phyloP scores from a whole-genome alignment of 139 green algal genomes.

The Chlorella vulgaris region DNA sequence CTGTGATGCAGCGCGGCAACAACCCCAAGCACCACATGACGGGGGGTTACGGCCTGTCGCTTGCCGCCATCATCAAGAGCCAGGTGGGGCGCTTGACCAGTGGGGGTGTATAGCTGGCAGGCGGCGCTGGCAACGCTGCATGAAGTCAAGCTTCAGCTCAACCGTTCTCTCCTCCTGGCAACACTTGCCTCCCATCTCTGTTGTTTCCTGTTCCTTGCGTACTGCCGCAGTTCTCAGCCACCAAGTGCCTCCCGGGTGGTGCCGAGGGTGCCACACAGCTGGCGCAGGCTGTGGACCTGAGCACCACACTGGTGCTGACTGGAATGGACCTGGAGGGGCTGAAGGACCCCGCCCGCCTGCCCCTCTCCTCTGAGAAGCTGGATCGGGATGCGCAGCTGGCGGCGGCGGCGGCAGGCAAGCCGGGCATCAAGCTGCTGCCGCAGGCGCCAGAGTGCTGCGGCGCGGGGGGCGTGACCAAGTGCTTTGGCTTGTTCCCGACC shows the following conservation, averaged over 20 bases:
- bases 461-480: no score
- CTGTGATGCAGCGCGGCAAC: background rate
- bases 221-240: background rate
- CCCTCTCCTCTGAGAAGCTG: background rate
- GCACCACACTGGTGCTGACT: background rate
- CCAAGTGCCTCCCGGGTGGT: background rate
- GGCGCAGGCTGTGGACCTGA: background rate
- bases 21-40: constrained; percentile 4
- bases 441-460: no score
- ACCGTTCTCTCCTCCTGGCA: no score
- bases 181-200: background rate
- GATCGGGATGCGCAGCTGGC: background rate
- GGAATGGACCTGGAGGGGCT: background rate
- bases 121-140: no score
- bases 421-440: no score
- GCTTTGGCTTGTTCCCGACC: no score
- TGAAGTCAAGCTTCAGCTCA: no score
- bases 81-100: no score
- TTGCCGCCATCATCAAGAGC: background rate
- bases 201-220: background rate
- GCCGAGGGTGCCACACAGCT: background rate
- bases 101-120: no score
- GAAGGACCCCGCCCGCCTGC: background rate
- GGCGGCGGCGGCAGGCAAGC: no score
- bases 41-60: background rate